Evolutionary conservation across 129 eudicot genomes (phyloP).

Genomic region (Escallonia rubra): DNA sequence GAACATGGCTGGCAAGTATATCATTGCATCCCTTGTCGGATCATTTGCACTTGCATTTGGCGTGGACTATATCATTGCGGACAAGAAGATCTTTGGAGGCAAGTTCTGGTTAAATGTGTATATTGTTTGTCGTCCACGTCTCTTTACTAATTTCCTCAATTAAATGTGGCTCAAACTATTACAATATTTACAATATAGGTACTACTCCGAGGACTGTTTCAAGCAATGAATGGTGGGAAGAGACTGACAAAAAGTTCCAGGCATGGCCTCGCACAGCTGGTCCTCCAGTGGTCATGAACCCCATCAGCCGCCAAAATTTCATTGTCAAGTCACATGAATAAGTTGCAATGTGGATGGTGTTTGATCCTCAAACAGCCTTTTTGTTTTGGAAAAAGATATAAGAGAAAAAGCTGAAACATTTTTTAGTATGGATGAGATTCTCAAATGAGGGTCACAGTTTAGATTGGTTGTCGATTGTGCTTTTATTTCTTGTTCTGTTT

Average conservation of each 20-base stretch:
- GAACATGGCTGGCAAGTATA: slow-evolving; percentile 49
- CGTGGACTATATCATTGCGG: slow-evolving; percentile 34
- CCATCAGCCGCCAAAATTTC: slow-evolving; percentile 85
- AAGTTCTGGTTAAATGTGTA: not conserved
- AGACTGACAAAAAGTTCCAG: slow-evolving; percentile 84
- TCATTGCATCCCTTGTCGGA: slow-evolving; percentile 42
- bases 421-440: too few relatives aligned
- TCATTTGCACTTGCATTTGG: slow-evolving; percentile 59
- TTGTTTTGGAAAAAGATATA: too few relatives aligned
- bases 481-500: too few relatives aligned
- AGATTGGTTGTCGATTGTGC: too few relatives aligned
- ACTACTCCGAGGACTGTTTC: slow-evolving; percentile 72
- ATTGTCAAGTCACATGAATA: slow-evolving; percentile 47
- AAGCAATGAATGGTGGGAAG: slow-evolving; percentile 74
- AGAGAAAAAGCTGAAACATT: too few relatives aligned
- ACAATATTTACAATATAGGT: slow-evolving; percentile 33
- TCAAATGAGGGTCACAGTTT: too few relatives aligned
- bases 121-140: not conserved
- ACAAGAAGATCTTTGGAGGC: slow-evolving; percentile 86
- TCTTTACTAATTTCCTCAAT: not conserved
- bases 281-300: slow-evolving; percentile 94
- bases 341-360: too few relatives aligned
- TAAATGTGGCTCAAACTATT: not conserved
- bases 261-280: slow-evolving; percentile 99
- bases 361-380: too few relatives aligned